Evolutionary conservation across 2,329 filamentous ascomycete species (phyloP).

Genomic region (Fusarium sp.): DNA sequence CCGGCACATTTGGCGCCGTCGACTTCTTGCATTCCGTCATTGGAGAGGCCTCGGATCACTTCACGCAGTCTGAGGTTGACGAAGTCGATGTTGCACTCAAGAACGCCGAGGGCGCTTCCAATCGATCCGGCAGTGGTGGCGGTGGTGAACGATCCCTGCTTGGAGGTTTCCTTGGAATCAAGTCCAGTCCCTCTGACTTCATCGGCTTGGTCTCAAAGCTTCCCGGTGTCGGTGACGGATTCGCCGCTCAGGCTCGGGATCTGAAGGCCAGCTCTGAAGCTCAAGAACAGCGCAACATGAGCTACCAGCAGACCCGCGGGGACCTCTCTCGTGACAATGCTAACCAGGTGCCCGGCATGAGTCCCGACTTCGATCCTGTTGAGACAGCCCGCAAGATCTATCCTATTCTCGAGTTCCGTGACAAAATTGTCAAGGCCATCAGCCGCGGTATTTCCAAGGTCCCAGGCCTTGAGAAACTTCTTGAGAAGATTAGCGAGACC

Average conservation of each 20-base stretch:
- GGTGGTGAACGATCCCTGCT: slow-evolving; percentile 47
- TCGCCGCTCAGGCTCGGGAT: slow-evolving; percentile 72
- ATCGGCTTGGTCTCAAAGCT: slow-evolving; percentile 80
- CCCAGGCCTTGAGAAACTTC: slow-evolving; percentile 86
- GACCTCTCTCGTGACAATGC: slow-evolving; percentile 56
- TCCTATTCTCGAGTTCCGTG: slow-evolving; percentile 91
- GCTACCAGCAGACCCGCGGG: slow-evolving; percentile 46
- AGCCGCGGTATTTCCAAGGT: slow-evolving; percentile 89
- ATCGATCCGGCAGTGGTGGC: slow-evolving; percentile 46
- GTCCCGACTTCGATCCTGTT: slow-evolving; percentile 79
- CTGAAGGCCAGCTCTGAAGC: slow-evolving; percentile 70
- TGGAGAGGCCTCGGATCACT: slow-evolving; percentile 83
- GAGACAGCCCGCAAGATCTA: slow-evolving; percentile 86
- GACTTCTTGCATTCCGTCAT: slow-evolving; percentile 85
- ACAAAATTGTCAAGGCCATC: slow-evolving; percentile 91
- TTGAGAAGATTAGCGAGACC: slow-evolving; percentile 94
- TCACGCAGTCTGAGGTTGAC: slow-evolving; percentile 85
- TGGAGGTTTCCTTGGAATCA: slow-evolving; percentile 56
- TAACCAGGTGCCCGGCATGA: slow-evolving; percentile 78
- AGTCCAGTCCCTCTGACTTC: slow-evolving; percentile 64
- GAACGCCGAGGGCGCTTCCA: slow-evolving; percentile 67
- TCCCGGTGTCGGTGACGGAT: slow-evolving; percentile 73
- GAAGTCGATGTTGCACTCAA: slow-evolving; percentile 81
- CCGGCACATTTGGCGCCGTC: slow-evolving; percentile 79
- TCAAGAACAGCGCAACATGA: slow-evolving; percentile 68